phyloP scores from a whole-genome alignment of 2,329 filamentous ascomycete species.

The Gnomoniopsis sp. region DNA sequence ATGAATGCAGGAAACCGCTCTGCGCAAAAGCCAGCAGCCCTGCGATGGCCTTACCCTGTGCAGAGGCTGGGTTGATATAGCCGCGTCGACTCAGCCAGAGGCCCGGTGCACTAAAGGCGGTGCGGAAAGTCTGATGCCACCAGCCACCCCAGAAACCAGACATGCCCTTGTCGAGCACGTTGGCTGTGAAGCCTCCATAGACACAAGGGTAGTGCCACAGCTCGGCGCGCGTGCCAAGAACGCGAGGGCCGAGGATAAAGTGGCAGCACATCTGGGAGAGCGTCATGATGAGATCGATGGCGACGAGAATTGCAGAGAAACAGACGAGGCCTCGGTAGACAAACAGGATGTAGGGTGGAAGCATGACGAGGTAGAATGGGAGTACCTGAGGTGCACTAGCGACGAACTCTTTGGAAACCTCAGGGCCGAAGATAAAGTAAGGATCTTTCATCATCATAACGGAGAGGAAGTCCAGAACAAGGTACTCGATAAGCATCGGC shows the following conservation, averaged over 20 bases:
- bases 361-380: slow-evolving; percentile 39
- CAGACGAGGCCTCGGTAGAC: slow-evolving; percentile 55
- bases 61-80: slow-evolving; percentile 29
- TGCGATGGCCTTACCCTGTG: slow-evolving; percentile 29
- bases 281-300: slow-evolving; percentile 59
- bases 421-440: slow-evolving; percentile 63
- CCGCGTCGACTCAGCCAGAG: slow-evolving; percentile 40
- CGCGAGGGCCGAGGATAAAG: slow-evolving; percentile 42
- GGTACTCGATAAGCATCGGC: slow-evolving; percentile 53
- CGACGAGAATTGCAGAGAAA: slow-evolving; percentile 53
- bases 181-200: slow-evolving; percentile 48
- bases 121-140: slow-evolving; percentile 91
- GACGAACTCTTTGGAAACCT: slow-evolving; percentile 29
- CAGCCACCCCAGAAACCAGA: slow-evolving; percentile 78
- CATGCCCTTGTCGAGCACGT: slow-evolving; percentile 66
- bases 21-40: slow-evolving; percentile 57
- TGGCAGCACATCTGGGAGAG: slow-evolving; percentile 57
- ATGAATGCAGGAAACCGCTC: slow-evolving; percentile 67
- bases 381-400: slow-evolving; percentile 39
- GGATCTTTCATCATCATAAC: slow-evolving; percentile 70
- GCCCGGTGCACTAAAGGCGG: slow-evolving; percentile 62
- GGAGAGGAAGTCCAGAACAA: slow-evolving; percentile 68
- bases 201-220: slow-evolving; percentile 53
- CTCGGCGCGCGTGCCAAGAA: slow-evolving; percentile 47
- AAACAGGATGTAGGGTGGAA: slow-evolving; percentile 44